Evolutionary conservation across 2,329 filamentous ascomycete genomes (phyloP).

Genomic region (Alternaria panax): DNA sequence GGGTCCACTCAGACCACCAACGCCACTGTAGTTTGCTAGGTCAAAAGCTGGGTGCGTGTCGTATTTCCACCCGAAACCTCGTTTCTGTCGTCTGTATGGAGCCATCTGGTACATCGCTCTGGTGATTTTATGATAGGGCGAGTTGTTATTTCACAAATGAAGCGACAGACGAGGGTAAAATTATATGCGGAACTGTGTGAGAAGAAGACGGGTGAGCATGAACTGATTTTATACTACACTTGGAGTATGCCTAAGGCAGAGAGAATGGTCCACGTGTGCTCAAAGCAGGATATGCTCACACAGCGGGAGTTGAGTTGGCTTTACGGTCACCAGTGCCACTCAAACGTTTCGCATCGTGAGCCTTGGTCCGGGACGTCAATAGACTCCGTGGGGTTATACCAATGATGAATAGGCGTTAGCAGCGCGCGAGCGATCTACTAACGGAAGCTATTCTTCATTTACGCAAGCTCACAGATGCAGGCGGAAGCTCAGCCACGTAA

Average conservation of each 20-base stretch:
- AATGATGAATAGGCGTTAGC: not conserved
- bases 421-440: not conserved
- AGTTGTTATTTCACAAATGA: not conserved
- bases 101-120: constrained; percentile 11
- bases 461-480: not conserved
- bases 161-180: not conserved
- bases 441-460: constrained; percentile 7
- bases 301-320: constrained; percentile 7
- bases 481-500: constrained; percentile 1
- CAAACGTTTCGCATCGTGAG: constrained; percentile 6
- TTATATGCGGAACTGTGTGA: not conserved
- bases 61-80: not conserved
- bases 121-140: not conserved
- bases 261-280: not conserved
- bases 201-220: not conserved
- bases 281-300: constrained; percentile 1
- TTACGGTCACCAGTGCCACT: constrained; percentile 9
- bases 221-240: not conserved
- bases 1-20: not conserved
- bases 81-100: not conserved
- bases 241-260: not conserved
- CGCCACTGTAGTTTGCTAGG: not conserved
- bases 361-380: not conserved
- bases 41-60: not conserved
- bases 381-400: not conserved